phyloP scores from a whole-genome alignment of 1,284 basidiomycete species.

The Sphaerobolus stellatus region DNA sequence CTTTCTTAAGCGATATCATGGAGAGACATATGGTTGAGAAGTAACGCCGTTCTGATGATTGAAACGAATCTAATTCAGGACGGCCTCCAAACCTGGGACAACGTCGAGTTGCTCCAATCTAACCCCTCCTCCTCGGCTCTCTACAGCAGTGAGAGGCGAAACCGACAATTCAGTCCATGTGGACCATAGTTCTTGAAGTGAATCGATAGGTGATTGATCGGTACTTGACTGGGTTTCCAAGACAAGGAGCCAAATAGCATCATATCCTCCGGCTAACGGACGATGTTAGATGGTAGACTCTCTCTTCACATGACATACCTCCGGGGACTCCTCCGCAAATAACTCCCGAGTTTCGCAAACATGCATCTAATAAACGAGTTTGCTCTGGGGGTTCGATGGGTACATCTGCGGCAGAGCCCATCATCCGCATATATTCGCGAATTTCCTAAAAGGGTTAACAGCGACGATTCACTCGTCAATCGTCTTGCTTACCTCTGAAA shows the following conservation, averaged over 20 bases:
- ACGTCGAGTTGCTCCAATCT: slow-evolving; percentile 59
- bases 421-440: slow-evolving; percentile 80
- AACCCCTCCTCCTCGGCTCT: slow-evolving; percentile 74
- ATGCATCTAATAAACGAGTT: slow-evolving; percentile 82
- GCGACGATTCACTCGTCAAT: background rate
- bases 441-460: slow-evolving; percentile 51
- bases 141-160: slow-evolving; percentile 74
- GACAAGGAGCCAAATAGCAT: slow-evolving; percentile 92
- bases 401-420: slow-evolving; percentile 79
- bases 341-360: slow-evolving; percentile 76
- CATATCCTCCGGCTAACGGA: slow-evolving; percentile 86
- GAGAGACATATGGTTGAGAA: background rate
- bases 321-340: slow-evolving; percentile 96
- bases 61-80: slow-evolving; percentile 29
- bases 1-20: too few relatives aligned
- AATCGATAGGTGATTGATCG: slow-evolving; percentile 32
- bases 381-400: slow-evolving; percentile 93
- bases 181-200: slow-evolving; percentile 75
- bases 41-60: too few relatives aligned
- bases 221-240: slow-evolving; percentile 58
- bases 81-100: slow-evolving; percentile 61
- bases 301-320: slow-evolving; percentile 55
- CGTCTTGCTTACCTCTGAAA: slow-evolving; percentile 50
- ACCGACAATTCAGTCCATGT: slow-evolving; percentile 73
- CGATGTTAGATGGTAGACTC: background rate